These are phyloP conservation scores for Neonectria faginata DNA, from an alignment of 2,329 filamentous ascomycete genomes.

Conservation along the genomic window DNA sequence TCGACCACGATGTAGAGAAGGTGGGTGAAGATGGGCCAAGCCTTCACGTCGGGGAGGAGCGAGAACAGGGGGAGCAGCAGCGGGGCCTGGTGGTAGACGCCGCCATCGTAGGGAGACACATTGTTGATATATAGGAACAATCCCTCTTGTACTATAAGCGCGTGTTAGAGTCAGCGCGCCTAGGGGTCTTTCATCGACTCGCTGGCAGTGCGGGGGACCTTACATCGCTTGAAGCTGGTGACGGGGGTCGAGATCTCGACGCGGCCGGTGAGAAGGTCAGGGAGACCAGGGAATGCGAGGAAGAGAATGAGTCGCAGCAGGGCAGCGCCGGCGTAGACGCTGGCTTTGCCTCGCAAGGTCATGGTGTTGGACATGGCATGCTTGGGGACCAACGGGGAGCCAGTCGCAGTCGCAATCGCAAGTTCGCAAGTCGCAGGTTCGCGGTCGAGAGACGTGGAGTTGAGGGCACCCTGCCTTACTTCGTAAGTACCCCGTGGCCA, in stretches of 20 bases:
- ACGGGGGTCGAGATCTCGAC: conserved; percentile 98
- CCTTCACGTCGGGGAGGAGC: conserved; percentile 77
- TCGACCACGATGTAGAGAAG: conserved; percentile 86
- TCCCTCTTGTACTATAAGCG: conserved; percentile 78
- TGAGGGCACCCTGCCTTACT: conserved; percentile 15
- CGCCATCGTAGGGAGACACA: conserved; percentile 96
- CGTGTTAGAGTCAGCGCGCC: conserved; percentile 16
- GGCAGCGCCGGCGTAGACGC: conserved; percentile 80
- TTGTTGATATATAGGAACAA: conserved; percentile 96
- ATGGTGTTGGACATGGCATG: conserved; percentile 54
- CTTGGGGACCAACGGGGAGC: conserved; percentile 38
- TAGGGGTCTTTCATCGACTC: neutral
- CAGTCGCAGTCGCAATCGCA: conserved; percentile 33
- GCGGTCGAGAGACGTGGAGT: conserved; percentile 43
- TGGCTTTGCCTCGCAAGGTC: conserved; percentile 56
- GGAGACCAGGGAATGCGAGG: conserved; percentile 82
- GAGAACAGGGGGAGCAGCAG: conserved; percentile 92
- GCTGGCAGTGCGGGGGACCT: conserved; percentile 46
- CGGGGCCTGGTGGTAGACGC: conserved; percentile 84
- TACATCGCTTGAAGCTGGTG: conserved; percentile 97
- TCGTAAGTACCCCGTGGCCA: conserved; percentile 42
- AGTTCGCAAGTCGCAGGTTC: conserved; percentile 29
- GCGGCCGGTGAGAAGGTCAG: conserved; percentile 86
- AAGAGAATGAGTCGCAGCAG: conserved; percentile 84
- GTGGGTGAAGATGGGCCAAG: conserved; percentile 78